These are phyloP conservation scores for Planoprotostelium fungivorum DNA, from an alignment of 78 protist genomes.

Conservation along the genomic window DNA sequence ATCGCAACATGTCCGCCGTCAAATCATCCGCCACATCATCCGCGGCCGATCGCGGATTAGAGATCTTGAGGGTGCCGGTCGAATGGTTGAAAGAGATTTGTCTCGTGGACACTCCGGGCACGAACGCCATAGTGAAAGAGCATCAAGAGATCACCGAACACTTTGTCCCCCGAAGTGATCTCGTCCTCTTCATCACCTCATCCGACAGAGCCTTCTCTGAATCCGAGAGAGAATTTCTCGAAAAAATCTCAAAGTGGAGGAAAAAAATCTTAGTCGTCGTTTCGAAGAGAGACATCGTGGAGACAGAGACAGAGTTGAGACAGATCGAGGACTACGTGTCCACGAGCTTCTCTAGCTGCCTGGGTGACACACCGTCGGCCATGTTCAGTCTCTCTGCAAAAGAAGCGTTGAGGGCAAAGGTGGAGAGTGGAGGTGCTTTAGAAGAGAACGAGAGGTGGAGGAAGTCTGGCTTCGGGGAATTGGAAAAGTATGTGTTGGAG, in stretches of 20 bases:
- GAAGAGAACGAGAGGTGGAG: slow-evolving; percentile 12
- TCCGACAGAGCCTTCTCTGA: slow-evolving; percentile 63
- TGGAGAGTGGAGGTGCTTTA: background rate
- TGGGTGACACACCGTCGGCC: slow-evolving; percentile 29
- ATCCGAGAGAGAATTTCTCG: slow-evolving; percentile 41
- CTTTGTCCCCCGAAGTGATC: slow-evolving; percentile 58
- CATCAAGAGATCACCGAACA: slow-evolving; percentile 72
- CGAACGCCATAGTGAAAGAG: slow-evolving; percentile 53
- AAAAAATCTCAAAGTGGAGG: slow-evolving; percentile 35
- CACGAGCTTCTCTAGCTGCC: slow-evolving; percentile 23
- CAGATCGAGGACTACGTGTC: slow-evolving; percentile 39
- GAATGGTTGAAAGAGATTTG: slow-evolving; percentile 55
- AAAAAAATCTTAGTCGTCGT: slow-evolving; percentile 62
- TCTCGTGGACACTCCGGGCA: slow-evolving; percentile 74
- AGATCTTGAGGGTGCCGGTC: slow-evolving; percentile 44
- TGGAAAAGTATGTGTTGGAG: slow-evolving; percentile 47
- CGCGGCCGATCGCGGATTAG: slow-evolving; percentile 13
- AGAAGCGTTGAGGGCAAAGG: slow-evolving; percentile 49
- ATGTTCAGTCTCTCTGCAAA: slow-evolving; percentile 52
- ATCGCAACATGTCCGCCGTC: background rate
- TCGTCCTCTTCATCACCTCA: slow-evolving; percentile 37
- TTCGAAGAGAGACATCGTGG: slow-evolving; percentile 53
- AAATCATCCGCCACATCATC: background rate
- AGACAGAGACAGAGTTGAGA: slow-evolving; percentile 26
- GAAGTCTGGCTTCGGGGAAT: slow-evolving; percentile 22